Conservation (phyloP, 176 grass and related monocot genomes). For the Oryza rufipogon region DNA sequence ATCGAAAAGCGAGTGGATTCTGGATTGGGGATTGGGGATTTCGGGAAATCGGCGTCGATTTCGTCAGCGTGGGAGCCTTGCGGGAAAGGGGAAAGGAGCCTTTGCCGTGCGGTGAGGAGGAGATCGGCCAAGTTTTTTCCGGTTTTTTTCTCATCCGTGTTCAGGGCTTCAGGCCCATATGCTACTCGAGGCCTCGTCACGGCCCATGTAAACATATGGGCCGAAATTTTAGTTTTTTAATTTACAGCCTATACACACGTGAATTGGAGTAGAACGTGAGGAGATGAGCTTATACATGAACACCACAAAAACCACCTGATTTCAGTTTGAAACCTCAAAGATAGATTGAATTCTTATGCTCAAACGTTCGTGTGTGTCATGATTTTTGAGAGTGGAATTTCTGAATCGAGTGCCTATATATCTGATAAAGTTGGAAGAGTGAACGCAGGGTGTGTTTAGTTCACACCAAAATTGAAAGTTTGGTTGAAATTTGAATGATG, state of each 20-base stretch:
- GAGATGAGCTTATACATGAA: neutral
- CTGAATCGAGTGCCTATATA: too few relatives aligned
- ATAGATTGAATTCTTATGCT: too few relatives aligned
- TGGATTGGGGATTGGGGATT: constrained; percentile 21
- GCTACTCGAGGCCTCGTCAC: neutral
- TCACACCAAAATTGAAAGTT: too few relatives aligned
- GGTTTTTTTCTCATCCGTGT: neutral
- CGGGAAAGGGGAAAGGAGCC: neutral
- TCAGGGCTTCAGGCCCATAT: neutral
- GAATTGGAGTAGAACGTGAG: too few relatives aligned
- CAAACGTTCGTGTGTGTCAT: too few relatives aligned
- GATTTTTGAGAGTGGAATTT: too few relatives aligned
- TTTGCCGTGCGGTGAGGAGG: neutral
- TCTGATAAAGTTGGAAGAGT: too few relatives aligned
- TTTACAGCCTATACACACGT: neutral
- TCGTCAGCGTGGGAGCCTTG: neutral
- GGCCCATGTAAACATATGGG: neutral
- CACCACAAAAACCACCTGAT: neutral
- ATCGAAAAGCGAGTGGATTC: neutral
- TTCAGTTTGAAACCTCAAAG: neutral
- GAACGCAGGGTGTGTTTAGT: too few relatives aligned
- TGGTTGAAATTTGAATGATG: too few relatives aligned
- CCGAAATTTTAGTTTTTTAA: neutral
- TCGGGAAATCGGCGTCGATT: neutral
- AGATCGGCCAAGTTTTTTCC: neutral